These are phyloP conservation scores for Saccharomycopsis vini DNA, from an alignment of 805 yeast genomes.

Conservation along the genomic window DNA sequence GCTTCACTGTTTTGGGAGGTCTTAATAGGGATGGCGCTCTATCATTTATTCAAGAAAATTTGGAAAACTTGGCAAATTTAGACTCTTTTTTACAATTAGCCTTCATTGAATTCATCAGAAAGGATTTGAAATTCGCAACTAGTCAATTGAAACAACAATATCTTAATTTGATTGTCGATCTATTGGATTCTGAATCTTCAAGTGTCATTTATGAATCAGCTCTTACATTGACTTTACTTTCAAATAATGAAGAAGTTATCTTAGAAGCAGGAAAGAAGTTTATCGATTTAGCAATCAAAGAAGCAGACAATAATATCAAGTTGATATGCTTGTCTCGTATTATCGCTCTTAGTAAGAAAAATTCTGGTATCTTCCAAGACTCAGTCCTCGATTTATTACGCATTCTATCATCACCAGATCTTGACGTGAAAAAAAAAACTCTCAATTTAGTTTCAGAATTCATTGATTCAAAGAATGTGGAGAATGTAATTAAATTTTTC, in stretches of 20 bases:
- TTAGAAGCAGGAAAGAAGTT: constrained; percentile 76
- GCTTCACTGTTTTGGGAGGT: constrained; percentile 78
- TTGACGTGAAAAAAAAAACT: constrained; percentile 86
- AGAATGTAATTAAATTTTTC: constrained; percentile 83
- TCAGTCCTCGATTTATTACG: constrained; percentile 78
- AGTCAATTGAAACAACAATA: constrained; percentile 65
- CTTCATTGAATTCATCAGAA: constrained; percentile 83
- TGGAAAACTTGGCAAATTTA: constrained; percentile 47
- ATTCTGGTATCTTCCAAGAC: constrained; percentile 80
- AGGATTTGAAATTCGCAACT: constrained; percentile 52
- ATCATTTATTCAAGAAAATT: constrained; percentile 66
- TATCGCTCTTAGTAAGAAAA: constrained; percentile 58
- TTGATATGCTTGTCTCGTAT: constrained; percentile 85
- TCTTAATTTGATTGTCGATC: constrained; percentile 58
- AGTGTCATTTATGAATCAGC: constrained; percentile 90
- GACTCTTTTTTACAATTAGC: constrained; percentile 85
- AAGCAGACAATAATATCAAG: constrained; percentile 92
- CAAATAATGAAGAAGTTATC: constrained; percentile 53
- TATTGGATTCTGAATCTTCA: constrained; percentile 59
- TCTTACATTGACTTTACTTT: constrained; percentile 56
- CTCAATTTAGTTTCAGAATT: constrained; percentile 74
- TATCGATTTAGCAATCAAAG: constrained; percentile 81
- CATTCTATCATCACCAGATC: constrained; percentile 77
- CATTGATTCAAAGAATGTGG: constrained; percentile 81
- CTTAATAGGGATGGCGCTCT: constrained; percentile 81